Conservation (phyloP, 2,329 filamentous ascomycete species). For the Colletotrichum sp. region DNA sequence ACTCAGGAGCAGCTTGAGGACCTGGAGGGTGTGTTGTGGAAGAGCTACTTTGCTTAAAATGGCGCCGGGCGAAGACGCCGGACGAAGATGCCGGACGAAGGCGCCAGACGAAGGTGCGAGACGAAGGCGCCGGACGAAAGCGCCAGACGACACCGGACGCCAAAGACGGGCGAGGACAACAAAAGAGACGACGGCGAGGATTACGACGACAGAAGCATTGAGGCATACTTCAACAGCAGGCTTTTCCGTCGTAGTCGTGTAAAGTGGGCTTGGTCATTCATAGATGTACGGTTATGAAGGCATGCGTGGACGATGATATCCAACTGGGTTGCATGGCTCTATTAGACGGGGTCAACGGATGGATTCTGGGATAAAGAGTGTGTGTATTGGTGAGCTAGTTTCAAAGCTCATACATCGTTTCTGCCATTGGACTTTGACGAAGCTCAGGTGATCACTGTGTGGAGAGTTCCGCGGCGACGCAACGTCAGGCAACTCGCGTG, state of each 20-base stretch:
- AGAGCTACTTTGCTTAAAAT: conserved; percentile 92
- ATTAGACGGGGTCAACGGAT: neutral
- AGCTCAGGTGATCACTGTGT: neutral
- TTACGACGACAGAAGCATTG: neutral
- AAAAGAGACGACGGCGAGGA: neutral
- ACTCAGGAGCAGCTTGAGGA: conserved; percentile 93
- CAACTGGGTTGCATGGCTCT: neutral
- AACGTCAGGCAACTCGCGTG: neutral
- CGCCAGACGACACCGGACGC: neutral
- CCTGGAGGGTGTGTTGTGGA: conserved; percentile 95
- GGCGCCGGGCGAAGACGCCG: too few relatives aligned
- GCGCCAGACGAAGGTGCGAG: rapidly evolving
- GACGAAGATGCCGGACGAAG: too few relatives aligned
- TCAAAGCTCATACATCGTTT: neutral
- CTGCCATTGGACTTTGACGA: neutral
- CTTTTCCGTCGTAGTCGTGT: neutral
- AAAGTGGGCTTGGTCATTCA: neutral
- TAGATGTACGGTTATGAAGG: neutral
- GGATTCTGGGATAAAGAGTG: neutral
- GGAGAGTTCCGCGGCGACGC: neutral
- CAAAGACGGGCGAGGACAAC: neutral
- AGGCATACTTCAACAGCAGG: neutral
- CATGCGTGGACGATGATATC: conserved; percentile 3
- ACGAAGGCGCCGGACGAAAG: too few relatives aligned
- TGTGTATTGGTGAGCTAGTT: neutral